Percentiles rank a stretch among this genome's conserved stretches.
Evolutionary conservation across 257 asterid species (phyloP).

Genomic region (Solanum gandarillasii): DNA sequence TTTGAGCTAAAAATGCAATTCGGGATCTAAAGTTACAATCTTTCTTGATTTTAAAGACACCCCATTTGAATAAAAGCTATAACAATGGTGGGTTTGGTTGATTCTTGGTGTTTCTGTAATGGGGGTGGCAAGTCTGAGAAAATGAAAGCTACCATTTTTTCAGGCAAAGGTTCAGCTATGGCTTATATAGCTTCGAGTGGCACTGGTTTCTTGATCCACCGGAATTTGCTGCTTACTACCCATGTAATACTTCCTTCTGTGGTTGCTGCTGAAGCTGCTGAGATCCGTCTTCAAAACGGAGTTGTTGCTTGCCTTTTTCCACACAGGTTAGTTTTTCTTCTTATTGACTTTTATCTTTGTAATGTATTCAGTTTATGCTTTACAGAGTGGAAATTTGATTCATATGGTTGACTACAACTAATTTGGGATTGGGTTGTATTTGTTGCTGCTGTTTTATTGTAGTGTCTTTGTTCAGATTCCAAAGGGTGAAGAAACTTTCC

Average conservation of each 20-base stretch:
- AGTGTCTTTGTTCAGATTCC: not conserved
- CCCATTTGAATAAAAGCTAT: not conserved
- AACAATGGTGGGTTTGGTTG: slow-evolving; percentile 68
- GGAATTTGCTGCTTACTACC: slow-evolving; percentile 87
- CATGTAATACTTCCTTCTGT: slow-evolving; percentile 77
- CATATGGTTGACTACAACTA: not conserved
- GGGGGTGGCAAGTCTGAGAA: slow-evolving; percentile 97
- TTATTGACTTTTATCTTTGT: not conserved
- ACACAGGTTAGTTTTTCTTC: slow-evolving; percentile 47
- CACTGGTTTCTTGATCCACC: slow-evolving; percentile 89
- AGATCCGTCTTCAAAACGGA: slow-evolving; percentile 86
- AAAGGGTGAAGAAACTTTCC: not conserved
- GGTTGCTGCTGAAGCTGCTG: slow-evolving; percentile 79
- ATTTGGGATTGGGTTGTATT: not conserved
- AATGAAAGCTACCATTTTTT: slow-evolving; percentile 60
- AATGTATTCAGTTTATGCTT: not conserved
- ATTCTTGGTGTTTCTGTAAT: slow-evolving; percentile 90
- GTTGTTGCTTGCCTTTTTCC: slow-evolving; percentile 68
- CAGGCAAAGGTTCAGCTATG: slow-evolving; percentile 75
- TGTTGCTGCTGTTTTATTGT: not conserved
- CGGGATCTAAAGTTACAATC: slow-evolving; percentile 34
- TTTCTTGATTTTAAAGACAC: not conserved
- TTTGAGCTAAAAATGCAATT: slow-evolving; percentile 12
- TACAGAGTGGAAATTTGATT: not conserved
- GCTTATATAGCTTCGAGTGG: slow-evolving; percentile 51